Evolutionary conservation across 768 basidiomycete species (phyloP).

Genomic region (Mycena vitilis): DNA sequence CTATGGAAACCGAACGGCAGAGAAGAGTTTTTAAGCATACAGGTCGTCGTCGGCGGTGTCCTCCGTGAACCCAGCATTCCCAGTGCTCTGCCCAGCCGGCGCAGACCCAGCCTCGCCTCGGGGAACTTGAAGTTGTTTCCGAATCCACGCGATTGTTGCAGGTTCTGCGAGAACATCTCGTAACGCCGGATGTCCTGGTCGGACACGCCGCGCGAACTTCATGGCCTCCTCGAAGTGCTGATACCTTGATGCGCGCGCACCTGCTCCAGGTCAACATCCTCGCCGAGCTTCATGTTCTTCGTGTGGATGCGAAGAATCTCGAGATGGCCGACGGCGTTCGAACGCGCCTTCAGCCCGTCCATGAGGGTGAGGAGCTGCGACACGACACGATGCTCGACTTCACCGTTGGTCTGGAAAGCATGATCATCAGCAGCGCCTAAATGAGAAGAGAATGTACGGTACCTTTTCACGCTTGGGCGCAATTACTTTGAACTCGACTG

Average conservation of each 20-base stretch:
- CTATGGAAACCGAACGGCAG: background rate
- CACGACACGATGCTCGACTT: conserved; percentile 99
- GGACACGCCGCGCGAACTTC: conserved; percentile 96
- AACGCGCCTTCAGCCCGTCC: conserved; percentile 98
- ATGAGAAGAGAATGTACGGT: conserved; percentile 29
- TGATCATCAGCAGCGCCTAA: background rate
- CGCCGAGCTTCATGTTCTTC: conserved; percentile 82
- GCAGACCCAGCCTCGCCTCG: conserved; percentile 62
- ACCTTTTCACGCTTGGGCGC: conserved; percentile 99
- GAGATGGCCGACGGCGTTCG: conserved; percentile 98
- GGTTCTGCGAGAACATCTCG: conserved; percentile 97
- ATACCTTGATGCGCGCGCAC: no score
- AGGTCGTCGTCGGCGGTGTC: conserved; percentile 91
- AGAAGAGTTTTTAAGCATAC: conserved; percentile 72
- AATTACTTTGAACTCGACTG: conserved; percentile 99
- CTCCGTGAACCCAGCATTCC: conserved; percentile 85
- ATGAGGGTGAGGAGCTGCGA: conserved; percentile 98
- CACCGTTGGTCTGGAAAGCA: conserved; percentile 89
- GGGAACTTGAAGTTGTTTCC: conserved; percentile 99
- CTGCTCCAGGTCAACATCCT: conserved; percentile 90
- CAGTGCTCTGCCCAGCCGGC: conserved; percentile 53
- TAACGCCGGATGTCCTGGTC: conserved; percentile 97
- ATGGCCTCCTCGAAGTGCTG: no score
- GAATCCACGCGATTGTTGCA: conserved; percentile 92
- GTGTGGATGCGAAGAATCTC: conserved; percentile 87